Percentiles rank a stretch among this genome's conserved stretches.
Conservation (phyloP, 129 eudicot species). For the Artemisia annua region DNA sequence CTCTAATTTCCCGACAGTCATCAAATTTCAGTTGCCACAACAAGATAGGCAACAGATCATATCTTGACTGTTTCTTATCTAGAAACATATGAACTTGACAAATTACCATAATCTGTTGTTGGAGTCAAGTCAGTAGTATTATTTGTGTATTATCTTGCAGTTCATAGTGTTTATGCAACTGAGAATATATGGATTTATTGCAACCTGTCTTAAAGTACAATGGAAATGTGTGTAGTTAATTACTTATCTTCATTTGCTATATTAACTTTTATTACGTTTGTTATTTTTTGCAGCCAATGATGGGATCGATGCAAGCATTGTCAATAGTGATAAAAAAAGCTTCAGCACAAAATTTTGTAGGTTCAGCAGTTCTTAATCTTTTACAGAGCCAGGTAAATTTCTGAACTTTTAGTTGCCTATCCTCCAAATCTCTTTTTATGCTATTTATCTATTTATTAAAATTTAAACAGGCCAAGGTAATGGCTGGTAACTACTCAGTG, state of each 20-base stretch:
- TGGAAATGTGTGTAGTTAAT: slow-evolving; percentile 10
- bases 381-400: slow-evolving; percentile 81
- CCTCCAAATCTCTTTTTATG: not conserved
- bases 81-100: not conserved
- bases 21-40: not conserved
- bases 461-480: slow-evolving; percentile 71
- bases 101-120: not conserved
- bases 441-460: not conserved
- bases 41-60: not conserved
- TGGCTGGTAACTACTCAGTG: slow-evolving; percentile 96
- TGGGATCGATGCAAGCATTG: slow-evolving; percentile 90
- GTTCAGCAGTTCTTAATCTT: slow-evolving; percentile 92
- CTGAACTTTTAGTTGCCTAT: slow-evolving; percentile 4
- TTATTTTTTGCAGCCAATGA: slow-evolving; percentile 71
- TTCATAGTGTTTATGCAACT: slow-evolving; percentile 14
- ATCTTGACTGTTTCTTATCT: not conserved
- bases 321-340: slow-evolving; percentile 73
- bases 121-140: not conserved
- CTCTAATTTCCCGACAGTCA: not conserved
- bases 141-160: not conserved
- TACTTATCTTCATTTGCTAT: not conserved
- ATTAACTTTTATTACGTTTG: slow-evolving; percentile 1
- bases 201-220: slow-evolving; percentile 7
- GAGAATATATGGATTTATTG: slow-evolving; percentile 1
- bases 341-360: slow-evolving; percentile 57